Evolutionary conservation across 2,329 filamentous ascomycete genomes (phyloP), one percentile per base, ranked within the genome.

Genomic region (Sclerotinia borealis): DNA sequence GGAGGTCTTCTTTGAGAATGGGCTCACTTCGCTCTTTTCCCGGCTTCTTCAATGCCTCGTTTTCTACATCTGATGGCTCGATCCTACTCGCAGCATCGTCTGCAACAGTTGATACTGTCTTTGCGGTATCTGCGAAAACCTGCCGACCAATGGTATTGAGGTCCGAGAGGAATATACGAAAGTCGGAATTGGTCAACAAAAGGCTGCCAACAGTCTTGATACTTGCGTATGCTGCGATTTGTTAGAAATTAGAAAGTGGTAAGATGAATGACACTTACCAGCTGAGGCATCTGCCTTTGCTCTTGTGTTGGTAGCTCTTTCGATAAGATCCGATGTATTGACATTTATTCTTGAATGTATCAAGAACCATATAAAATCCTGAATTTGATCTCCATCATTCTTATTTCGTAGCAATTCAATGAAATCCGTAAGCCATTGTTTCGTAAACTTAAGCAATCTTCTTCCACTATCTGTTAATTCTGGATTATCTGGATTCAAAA

Each of bases 281-380:
- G 89, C 90, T 72, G 83, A 83, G 22, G 86, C 85, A 76, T 93
- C 87, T 25, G 90, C 89, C 70, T 84, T 87, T 5, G 83, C 81
- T 74, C 86, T 90, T 22, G 84, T 84, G 68, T 81, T 82, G 55
- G 81, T 81, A 3, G 86, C 88, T 55, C 83, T 82, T 45, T 81
- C 77, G 2, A 83, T 80, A 50, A 93, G 78, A 65, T 90, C 83
- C 22, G 84, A 80, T 1, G 86, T 79, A 69, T 93, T 87, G 4
- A 93, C 76, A 1, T 83, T 83, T 7, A 95, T 78, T 39, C 84
- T 83, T n/a, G 91, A 87, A 73, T 90, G 89, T 67, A 86, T 79
- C 52, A 96, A 76, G 70, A 88, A 92, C 92, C 92, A 97, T 45
- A 96, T 80, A 67, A 97, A 90, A 71, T 97, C 91, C 75, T 98